Percentiles rank a stretch among this genome's conserved stretches.
These are phyloP conservation scores for Elsinoe australis DNA, from an alignment of 2,329 filamentous ascomycete species.

Conservation along the genomic window DNA sequence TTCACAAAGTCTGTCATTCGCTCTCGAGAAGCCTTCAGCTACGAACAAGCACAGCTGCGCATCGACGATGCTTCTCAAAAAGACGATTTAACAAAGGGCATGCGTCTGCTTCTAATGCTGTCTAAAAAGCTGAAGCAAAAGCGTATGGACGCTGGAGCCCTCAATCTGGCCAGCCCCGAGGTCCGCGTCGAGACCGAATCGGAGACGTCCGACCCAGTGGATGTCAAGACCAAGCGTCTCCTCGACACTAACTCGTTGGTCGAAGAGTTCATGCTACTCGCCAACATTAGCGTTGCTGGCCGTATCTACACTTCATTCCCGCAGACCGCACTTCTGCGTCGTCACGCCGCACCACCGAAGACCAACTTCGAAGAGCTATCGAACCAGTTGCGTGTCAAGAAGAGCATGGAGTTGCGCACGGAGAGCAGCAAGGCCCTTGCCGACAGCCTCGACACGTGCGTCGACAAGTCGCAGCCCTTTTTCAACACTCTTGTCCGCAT, in stretches of 20 bases:
- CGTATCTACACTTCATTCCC: constrained; percentile 89
- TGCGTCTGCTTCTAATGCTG: constrained; percentile 76
- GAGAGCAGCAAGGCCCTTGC: constrained; percentile 91
- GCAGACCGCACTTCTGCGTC: constrained; percentile 86
- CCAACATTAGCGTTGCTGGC: constrained; percentile 87
- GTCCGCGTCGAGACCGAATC: constrained; percentile 92
- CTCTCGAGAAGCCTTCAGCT: constrained; percentile 93
- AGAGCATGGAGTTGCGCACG: constrained; percentile 67
- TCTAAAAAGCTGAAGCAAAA: constrained; percentile 92
- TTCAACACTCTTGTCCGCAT: constrained; percentile 98
- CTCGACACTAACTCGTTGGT: constrained; percentile 96
- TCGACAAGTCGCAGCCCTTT: constrained; percentile 75
- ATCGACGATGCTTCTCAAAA: constrained; percentile 84
- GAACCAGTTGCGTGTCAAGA: constrained; percentile 84
- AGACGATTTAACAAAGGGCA: constrained; percentile 82
- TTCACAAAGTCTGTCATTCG: constrained; percentile 98
- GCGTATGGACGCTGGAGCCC: constrained; percentile 88
- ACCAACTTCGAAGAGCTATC: constrained; percentile 93
- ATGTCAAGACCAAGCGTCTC: constrained; percentile 90
- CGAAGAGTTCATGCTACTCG: constrained; percentile 98
- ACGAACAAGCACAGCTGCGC: constrained; percentile 87
- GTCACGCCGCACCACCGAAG: constrained; percentile 85
- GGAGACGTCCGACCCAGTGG: constrained; percentile 90
- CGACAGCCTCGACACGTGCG: constrained; percentile 79
- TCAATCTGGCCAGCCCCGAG: constrained; percentile 96